phyloP scores from a whole-genome alignment of 2,329 filamentous ascomycete genomes.

The Alternaria triticimaculans region DNA sequence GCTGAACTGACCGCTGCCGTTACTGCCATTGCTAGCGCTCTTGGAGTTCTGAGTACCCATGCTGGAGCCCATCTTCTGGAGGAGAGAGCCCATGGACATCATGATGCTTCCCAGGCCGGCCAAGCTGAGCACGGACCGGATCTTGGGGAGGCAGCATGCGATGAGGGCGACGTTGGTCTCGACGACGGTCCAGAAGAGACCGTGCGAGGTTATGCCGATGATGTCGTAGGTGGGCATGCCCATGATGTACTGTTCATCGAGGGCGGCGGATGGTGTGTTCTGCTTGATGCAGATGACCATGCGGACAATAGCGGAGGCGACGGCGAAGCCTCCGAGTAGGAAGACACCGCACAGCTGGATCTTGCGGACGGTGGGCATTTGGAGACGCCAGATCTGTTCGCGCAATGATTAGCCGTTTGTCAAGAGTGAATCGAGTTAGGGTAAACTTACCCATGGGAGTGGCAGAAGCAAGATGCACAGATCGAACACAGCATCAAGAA shows the following conservation, averaged over 20 bases:
- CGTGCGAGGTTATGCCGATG: slow-evolving; percentile 11
- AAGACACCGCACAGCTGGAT: slow-evolving; percentile 10
- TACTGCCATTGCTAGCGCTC: background rate
- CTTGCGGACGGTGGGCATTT: slow-evolving; percentile 8
- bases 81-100: slow-evolving; percentile 5
- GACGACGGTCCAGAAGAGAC: slow-evolving; percentile 10
- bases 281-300: slow-evolving; percentile 15
- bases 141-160: slow-evolving; percentile 6
- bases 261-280: slow-evolving; percentile 8
- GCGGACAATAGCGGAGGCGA: slow-evolving; percentile 6
- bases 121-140: slow-evolving; percentile 3
- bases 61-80: slow-evolving; percentile 6
- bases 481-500: slow-evolving; percentile 9
- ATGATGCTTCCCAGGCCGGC: slow-evolving; percentile 2
- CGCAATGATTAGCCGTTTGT: background rate
- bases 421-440: background rate
- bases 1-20: background rate
- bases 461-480: slow-evolving; percentile 9
- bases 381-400: slow-evolving; percentile 10
- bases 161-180: slow-evolving; percentile 10
- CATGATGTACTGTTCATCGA: slow-evolving; percentile 6
- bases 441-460: slow-evolving; percentile 7
- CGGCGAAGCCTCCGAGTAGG: slow-evolving; percentile 10
- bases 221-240: slow-evolving; percentile 14
- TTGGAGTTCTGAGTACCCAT: slow-evolving; percentile 6